Evolutionary conservation across 345 rosid species (phyloP).

Genomic region (Turritis glabra): DNA sequence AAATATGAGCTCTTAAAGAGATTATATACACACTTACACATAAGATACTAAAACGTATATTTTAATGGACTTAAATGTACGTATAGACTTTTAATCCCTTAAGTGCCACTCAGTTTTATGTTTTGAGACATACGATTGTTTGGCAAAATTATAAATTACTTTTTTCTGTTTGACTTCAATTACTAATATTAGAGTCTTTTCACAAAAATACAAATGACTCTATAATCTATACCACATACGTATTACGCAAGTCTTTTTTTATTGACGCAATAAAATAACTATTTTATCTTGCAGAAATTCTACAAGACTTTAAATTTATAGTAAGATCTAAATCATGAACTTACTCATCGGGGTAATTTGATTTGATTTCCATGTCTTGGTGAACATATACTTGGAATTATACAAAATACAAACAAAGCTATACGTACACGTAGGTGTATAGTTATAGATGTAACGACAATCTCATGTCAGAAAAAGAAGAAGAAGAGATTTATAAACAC

Average conservation of each 20-base stretch:
- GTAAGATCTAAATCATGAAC: background rate
- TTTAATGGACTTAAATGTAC: too few relatives aligned
- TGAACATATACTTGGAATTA: background rate
- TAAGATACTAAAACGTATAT: too few relatives aligned
- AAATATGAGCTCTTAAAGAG: background rate
- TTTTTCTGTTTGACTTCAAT: too few relatives aligned
- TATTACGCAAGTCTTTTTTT: too few relatives aligned
- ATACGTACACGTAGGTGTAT: conserved; percentile 13
- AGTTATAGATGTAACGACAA: conserved; percentile 24
- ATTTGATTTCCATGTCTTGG: background rate
- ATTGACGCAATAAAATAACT: background rate
- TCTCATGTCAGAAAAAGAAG: background rate
- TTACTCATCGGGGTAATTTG: background rate
- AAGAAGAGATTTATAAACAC: background rate
- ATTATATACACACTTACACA: too few relatives aligned
- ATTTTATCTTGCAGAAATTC: background rate
- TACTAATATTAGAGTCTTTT: too few relatives aligned
- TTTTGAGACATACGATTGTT: background rate
- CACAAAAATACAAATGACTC: too few relatives aligned
- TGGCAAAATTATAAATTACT: background rate
- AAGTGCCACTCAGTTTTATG: background rate
- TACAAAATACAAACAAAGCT: conserved; percentile 24
- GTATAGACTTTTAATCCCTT: too few relatives aligned
- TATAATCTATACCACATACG: too few relatives aligned
- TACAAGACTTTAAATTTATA: too few relatives aligned